Base-by-base conservation (phyloP, 352 stramenopile species). In the Phytophthora boehmeriae region DNA sequence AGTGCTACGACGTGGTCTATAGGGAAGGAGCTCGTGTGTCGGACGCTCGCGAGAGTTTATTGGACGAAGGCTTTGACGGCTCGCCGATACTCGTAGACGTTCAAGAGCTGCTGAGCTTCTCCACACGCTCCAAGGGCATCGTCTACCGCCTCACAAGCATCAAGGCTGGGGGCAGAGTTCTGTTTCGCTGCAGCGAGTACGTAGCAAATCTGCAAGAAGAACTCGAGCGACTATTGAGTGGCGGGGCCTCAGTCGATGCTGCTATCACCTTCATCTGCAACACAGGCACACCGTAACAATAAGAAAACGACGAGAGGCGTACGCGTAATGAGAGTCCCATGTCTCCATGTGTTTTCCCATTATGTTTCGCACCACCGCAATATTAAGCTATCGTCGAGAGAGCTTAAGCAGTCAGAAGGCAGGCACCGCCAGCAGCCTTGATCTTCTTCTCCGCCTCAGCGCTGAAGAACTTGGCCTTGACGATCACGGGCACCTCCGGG, bases 371-470 rank as follows among this genome's bases (percentile, higher is more conserved):
- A 88, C 62, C 83, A 75, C 77, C 77, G 68, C 78, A 77, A 76
- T 76, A 73, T 73, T 69, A 73, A 61, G 53, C 65, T 71, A 68
- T 47, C 71, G 57, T 41, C 63, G 52, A 41, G 66, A 66, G 51
- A 68, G 66, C 81, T 98, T 99, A 99, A 76, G 96, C 96, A 76
- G 90, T 97, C 57, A 99, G 83, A 60, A 99, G 81, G 83, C 96
- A 99, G 46, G 97, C 98, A 66, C 98, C 98, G 76, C 98, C 98
- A 50, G 96, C 97, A 54, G 81, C 97, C 84, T 99, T 99, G 77
- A 99, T 99, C 89, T 99, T 99, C 87, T 99, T 98, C 86, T 99
- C 98, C n/a, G 98, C 98, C 68, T 96, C 88, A 69, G 98, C 95
- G 61, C 90, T 98, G 86, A 99, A 99, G 87, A 97, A 99, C 81